Evolutionary conservation across 768 basidiomycete species (phyloP), one percentile per base, ranked within the genome.

Genomic region (Saitozyma podzolica): DNA sequence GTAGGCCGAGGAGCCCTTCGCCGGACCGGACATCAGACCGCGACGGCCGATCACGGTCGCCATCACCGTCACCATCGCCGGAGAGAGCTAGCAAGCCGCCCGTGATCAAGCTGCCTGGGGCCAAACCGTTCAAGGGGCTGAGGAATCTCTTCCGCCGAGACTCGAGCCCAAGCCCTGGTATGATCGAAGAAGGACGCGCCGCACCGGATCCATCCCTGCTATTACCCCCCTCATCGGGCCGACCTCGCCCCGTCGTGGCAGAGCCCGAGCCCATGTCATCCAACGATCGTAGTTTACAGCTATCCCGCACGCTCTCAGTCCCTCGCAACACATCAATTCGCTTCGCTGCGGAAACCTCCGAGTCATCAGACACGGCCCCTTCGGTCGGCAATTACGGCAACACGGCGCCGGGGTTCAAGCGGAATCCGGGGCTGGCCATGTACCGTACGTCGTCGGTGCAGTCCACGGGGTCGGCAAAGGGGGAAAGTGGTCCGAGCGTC

Each of bases 331-430:
- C 61, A 6, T 65, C 70, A 4, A 69, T 79, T 11, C 65, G 78
- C 11, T 79, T 79, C 50, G 78, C 75, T 6, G 58, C 62, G 39
- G 72, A 71, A 43, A 61, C 64, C 1, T 62, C 65, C 6, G 49
- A 58, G 43, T 72, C 70, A 3, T 68, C 65, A 3, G 76, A 77
- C n/a, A 76, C 75, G 9, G 76, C 72, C 2, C 78, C 75, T 6
- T 64, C 69, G 3, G 19, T 60, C n/a, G 60, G 56, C 40, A 70
- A 69, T 58, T 75, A 75, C 50, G 73, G 73, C 6, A 64, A 59
- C 14, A 56, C 47, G 9, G 56, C 52, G 37, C 73, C 73, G 48
- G 70, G 70, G 3, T 75, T 75, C 55, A 75, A 63, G 50, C 58
- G 50, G 20, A 72, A 72, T 56, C 70, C 73, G n/a, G 58, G 58